These are phyloP conservation scores for Phyllosticta citribraziliensis DNA, from an alignment of 2,329 filamentous ascomycete genomes.

Conservation along the genomic window DNA sequence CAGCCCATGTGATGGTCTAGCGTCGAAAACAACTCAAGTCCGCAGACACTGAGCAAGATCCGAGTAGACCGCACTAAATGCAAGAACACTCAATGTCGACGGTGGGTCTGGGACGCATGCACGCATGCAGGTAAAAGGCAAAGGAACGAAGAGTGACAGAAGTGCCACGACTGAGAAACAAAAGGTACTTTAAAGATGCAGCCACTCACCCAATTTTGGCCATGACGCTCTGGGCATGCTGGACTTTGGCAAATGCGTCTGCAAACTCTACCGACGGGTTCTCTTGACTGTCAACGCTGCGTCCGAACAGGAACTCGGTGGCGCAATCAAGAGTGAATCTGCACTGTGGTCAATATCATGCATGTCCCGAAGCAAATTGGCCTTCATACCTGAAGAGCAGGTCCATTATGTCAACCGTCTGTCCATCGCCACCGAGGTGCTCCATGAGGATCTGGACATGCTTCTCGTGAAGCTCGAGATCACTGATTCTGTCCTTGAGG, in stretches of 20 bases:
- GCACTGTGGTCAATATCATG: not conserved
- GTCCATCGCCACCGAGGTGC: constrained; percentile 42
- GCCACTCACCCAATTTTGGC: constrained; percentile 48
- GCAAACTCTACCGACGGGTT: constrained; percentile 60
- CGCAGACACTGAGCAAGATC: too few relatives aligned
- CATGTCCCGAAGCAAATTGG: not conserved
- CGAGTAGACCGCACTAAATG: too few relatives aligned
- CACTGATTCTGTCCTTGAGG: constrained; percentile 71
- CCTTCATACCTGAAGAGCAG: constrained; percentile 57
- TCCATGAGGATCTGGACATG: constrained; percentile 67
- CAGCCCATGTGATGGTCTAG: too few relatives aligned
- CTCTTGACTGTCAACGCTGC: constrained; percentile 54
- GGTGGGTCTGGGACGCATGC: not conserved
- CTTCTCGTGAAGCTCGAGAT: constrained; percentile 70
- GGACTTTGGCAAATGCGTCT: constrained; percentile 71
- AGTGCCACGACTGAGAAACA: not conserved
- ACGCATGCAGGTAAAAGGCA: too few relatives aligned
- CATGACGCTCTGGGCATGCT: constrained; percentile 60
- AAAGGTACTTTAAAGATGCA: not conserved
- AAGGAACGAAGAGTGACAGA: not conserved
- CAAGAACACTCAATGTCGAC: too few relatives aligned
- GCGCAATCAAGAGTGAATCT: constrained; percentile 71
- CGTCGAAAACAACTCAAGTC: too few relatives aligned
- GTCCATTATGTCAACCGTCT: constrained; percentile 59
- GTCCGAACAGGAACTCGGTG: constrained; percentile 77